Evolutionary conservation across 23 red algal genomes (phyloP).

Genomic region (Gracilaria vermiculophylla): DNA sequence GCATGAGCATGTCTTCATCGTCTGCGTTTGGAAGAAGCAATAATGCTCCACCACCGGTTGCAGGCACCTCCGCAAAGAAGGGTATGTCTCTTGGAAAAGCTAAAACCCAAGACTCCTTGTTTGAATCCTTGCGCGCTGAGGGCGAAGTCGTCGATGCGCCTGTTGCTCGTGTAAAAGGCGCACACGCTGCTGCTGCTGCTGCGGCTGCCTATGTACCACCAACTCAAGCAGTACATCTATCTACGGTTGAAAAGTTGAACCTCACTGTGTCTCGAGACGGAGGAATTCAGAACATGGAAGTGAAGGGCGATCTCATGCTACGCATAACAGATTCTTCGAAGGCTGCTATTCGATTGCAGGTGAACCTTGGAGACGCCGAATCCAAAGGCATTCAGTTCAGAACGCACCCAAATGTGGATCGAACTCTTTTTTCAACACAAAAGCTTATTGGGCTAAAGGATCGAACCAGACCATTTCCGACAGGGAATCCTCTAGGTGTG

Average conservation of each 20-base stretch:
- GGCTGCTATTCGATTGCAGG: constrained; percentile 66
- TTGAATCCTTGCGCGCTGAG: constrained; percentile 85
- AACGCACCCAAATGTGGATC: constrained; percentile 93
- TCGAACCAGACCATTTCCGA: constrained; percentile 80
- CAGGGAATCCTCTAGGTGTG: constrained; percentile 84
- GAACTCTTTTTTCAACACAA: constrained; percentile 71
- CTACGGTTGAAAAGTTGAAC: constrained; percentile 73
- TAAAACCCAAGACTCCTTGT: constrained; percentile 75
- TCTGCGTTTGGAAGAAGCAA: constrained; percentile 45
- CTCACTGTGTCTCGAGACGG: constrained; percentile 80
- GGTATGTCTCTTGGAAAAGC: constrained; percentile 80
- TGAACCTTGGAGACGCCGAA: constrained; percentile 59
- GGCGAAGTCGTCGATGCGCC: constrained; percentile 89
- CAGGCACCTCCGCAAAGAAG: constrained; percentile 66
- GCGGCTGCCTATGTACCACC: constrained; percentile 61
- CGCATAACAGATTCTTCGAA: constrained; percentile 74
- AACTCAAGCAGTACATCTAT: constrained; percentile 82
- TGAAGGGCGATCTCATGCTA: constrained; percentile 95
- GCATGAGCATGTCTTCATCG: constrained; percentile 19
- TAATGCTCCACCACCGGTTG: constrained; percentile 40
- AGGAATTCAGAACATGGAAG: constrained; percentile 84
- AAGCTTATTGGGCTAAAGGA: constrained; percentile 78
- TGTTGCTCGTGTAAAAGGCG: constrained; percentile 30
- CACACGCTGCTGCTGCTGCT: constrained; percentile 66
- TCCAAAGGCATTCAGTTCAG: constrained; percentile 74